phyloP scores from a whole-genome alignment of 257 asterid species.

The Cynanchum wilfordii region DNA sequence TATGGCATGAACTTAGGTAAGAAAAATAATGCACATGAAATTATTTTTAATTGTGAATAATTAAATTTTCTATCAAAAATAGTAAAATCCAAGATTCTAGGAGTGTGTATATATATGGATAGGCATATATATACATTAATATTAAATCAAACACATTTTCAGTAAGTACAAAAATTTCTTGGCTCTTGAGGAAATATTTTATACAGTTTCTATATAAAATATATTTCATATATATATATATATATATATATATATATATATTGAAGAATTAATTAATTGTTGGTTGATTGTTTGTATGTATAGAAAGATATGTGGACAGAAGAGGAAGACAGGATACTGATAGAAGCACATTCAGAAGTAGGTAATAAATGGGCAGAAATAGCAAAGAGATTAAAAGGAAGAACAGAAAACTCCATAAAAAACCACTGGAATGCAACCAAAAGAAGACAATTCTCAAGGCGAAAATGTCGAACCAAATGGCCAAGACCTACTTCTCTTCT shows the following conservation, averaged over 20 bases:
- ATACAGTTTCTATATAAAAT: not conserved
- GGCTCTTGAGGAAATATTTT: not conserved
- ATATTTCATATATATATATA: not conserved
- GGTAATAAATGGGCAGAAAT: conserved; percentile 96
- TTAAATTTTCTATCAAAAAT: not conserved
- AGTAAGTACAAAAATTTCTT: not conserved
- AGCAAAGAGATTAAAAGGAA: conserved; percentile 59
- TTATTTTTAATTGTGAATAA: not conserved
- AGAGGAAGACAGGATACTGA: conserved; percentile 70
- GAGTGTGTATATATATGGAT: not conserved
- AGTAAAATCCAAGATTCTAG: not conserved
- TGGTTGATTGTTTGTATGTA: no score
- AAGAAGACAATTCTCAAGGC: conserved; percentile 62
- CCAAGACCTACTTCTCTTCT: conserved; percentile 69
- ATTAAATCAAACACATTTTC: not conserved
- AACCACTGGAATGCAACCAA: conserved; percentile 95
- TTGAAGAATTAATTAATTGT: no score
- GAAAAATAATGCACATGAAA: not conserved
- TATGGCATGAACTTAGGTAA: not conserved
- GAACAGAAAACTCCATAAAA: conserved; percentile 86
- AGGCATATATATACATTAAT: not conserved
- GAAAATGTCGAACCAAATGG: conserved; percentile 76
- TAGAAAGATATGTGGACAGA: conserved; percentile 88
- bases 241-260: no score
- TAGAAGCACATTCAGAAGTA: conserved; percentile 56